Evolutionary conservation across 352 stramenopile genomes (phyloP).

Genomic region (Phytophthora hybrid): DNA sequence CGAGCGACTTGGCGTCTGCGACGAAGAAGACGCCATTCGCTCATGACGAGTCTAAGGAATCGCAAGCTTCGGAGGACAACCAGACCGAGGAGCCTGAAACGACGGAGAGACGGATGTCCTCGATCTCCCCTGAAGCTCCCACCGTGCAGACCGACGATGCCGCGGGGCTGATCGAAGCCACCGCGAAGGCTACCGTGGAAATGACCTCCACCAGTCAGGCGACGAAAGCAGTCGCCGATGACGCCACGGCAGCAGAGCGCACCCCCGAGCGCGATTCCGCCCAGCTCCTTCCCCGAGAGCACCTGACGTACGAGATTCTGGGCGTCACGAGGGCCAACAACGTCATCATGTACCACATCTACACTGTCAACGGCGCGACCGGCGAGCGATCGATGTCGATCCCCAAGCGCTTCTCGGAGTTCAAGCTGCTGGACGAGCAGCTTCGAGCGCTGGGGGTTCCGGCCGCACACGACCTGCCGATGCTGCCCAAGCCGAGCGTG

Average conservation of each 20-base stretch:
- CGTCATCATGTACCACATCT: slow-evolving; percentile 68
- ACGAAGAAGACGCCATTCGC: slow-evolving; percentile 22
- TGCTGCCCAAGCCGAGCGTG: slow-evolving; percentile 50
- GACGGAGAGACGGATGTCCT: slow-evolving; percentile 26
- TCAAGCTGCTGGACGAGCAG: slow-evolving; percentile 58
- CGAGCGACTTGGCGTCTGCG: slow-evolving; percentile 21
- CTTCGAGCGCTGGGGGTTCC: slow-evolving; percentile 46
- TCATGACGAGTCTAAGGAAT: slow-evolving; percentile 28
- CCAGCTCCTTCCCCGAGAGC: slow-evolving; percentile 14
- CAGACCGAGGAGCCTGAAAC: slow-evolving; percentile 7
- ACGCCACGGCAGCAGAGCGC: slow-evolving; percentile 10
- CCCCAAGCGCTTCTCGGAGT: slow-evolving; percentile 65
- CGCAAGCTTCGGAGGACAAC: slow-evolving; percentile 10
- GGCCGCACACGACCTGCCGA: slow-evolving; percentile 35
- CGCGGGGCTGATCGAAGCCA: slow-evolving; percentile 32
- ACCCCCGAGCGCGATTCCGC: slow-evolving; percentile 30
- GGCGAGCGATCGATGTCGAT: slow-evolving; percentile 35
- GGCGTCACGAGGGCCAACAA: slow-evolving; percentile 54
- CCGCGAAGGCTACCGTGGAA: slow-evolving; percentile 34
- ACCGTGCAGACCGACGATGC: slow-evolving; percentile 20
- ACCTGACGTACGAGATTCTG: slow-evolving; percentile 49
- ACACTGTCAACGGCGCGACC: slow-evolving; percentile 36
- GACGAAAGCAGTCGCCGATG: slow-evolving; percentile 29
- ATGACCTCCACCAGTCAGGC: slow-evolving; percentile 18
- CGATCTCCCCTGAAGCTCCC: slow-evolving; percentile 22